A percentile compares a stretch with the other conserved stretches of the same genome.
Conservation (phyloP, 2,329 filamentous ascomycete species). For the Botrytis byssoidea region DNA sequence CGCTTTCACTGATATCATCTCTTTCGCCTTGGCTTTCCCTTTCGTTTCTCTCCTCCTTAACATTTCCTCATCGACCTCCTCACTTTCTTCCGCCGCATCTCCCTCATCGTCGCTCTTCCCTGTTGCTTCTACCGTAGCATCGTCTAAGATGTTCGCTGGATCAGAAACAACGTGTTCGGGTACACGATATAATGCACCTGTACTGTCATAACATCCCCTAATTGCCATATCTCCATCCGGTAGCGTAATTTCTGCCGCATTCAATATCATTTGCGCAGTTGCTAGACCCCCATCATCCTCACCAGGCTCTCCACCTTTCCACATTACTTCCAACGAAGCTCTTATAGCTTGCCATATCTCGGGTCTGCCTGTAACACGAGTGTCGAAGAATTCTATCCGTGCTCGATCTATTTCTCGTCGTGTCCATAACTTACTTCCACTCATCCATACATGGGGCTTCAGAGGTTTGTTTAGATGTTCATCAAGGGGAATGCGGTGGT, state of each 20-base stretch:
- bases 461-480: conserved; percentile 72
- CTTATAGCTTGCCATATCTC: conserved; percentile 81
- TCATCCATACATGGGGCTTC: conserved; percentile 63
- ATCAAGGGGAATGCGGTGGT: conserved; percentile 45
- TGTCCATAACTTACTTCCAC: conserved; percentile 66
- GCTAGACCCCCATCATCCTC: conserved; percentile 47
- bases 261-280: conserved; percentile 77
- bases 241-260: conserved; percentile 72
- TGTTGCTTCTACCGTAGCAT: conserved; percentile 36
- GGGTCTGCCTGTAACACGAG: conserved; percentile 70
- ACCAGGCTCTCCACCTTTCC: conserved; percentile 44
- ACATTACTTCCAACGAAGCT: conserved; percentile 66
- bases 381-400: conserved; percentile 85
- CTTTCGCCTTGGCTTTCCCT: conserved; percentile 36
- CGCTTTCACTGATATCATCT: conserved; percentile 32
- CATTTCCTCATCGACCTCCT: conserved; percentile 42
- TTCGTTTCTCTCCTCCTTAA: conserved; percentile 51
- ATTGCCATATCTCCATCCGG: conserved; percentile 71
- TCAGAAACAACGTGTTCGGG: conserved; percentile 68
- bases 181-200: conserved; percentile 68
- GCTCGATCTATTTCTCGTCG: conserved; percentile 66
- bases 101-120: conserved; percentile 32
- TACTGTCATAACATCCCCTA: conserved; percentile 65
- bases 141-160: conserved; percentile 21
- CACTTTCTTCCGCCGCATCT: conserved; percentile 28